Evolutionary conservation across 2,329 filamentous ascomycete genomes (phyloP).

Genomic region (Cercospora nicotianae): DNA sequence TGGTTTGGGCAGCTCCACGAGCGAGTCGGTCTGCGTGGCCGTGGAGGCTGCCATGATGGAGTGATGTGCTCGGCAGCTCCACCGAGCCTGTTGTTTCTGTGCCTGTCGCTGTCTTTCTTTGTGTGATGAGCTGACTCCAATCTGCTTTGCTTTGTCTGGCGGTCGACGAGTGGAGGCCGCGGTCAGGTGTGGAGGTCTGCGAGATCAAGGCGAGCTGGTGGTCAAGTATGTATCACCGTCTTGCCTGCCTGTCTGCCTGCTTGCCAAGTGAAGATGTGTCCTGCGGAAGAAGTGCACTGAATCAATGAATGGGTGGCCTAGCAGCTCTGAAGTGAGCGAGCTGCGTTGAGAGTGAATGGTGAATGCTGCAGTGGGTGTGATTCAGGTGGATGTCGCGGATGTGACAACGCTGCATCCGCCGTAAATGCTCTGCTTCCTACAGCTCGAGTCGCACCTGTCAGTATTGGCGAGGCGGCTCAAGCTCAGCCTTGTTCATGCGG

Average conservation of each 20-base stretch:
- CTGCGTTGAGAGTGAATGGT: neutral
- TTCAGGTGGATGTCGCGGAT: neutral
- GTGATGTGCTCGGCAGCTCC: neutral
- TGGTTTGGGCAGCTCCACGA: neutral
- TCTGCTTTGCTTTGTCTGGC: neutral
- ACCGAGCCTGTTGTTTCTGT: neutral
- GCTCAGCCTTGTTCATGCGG: constrained; percentile 6
- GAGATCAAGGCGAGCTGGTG: neutral
- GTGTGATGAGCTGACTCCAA: neutral
- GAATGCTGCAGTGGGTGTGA: neutral
- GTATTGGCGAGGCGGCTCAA: constrained; percentile 1
- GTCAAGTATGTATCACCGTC: neutral
- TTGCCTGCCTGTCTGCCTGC: neutral
- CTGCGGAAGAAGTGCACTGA: neutral
- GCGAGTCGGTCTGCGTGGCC: constrained; percentile 25
- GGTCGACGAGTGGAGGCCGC: neutral
- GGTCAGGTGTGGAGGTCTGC: neutral
- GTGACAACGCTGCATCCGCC: neutral
- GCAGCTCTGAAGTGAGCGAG: neutral
- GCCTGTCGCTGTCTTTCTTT: neutral
- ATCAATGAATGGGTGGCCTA: neutral
- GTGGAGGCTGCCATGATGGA: constrained; percentile 26
- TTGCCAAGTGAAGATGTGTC: neutral
- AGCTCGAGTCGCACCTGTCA: neutral
- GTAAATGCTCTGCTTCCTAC: neutral